Conservation (phyloP, 768 basidiomycete species). For the Phylloporus rhodoxanthus region DNA sequence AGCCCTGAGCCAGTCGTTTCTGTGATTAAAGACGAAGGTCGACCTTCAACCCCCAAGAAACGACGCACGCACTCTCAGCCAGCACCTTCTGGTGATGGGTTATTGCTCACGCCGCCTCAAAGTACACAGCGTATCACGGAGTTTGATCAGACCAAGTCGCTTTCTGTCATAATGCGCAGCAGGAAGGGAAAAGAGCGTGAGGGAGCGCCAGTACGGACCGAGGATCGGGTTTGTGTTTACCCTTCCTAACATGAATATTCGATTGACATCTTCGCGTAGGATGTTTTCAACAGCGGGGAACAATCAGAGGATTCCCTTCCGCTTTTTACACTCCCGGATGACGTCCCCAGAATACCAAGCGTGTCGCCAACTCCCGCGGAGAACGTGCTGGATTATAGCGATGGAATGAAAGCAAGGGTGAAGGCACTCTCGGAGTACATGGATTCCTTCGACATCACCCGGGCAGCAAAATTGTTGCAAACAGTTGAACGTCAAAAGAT, state of each 20-base stretch:
- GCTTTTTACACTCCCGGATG: slow-evolving; percentile 13
- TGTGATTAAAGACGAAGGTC: slow-evolving; percentile 10
- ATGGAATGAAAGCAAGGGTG: slow-evolving; percentile 19
- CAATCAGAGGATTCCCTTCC: slow-evolving; percentile 15
- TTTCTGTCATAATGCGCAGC: slow-evolving; percentile 9
- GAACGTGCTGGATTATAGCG: slow-evolving; percentile 22
- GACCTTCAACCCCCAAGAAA: slow-evolving; percentile 24
- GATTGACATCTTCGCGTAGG: neutral
- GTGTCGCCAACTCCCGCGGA: slow-evolving; percentile 23
- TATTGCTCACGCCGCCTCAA: slow-evolving; percentile 25
- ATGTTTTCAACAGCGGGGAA: neutral
- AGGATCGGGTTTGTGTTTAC: slow-evolving; percentile 14
- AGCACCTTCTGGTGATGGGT: neutral
- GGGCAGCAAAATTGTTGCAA: slow-evolving; percentile 13
- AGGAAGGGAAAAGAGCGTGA: slow-evolving; percentile 28
- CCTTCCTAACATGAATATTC: neutral
- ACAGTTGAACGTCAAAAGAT: slow-evolving; percentile 19
- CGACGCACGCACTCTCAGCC: slow-evolving; percentile 7
- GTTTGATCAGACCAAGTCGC: neutral
- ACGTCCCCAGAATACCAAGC: slow-evolving; percentile 7
- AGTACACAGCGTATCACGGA: slow-evolving; percentile 13
- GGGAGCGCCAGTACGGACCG: neutral
- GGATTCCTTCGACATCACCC: slow-evolving; percentile 23
- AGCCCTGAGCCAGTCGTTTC: slow-evolving; percentile 9
- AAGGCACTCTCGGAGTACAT: slow-evolving; percentile 23